These are phyloP conservation scores for Phytopythium vexans DNA, from an alignment of 352 stramenopile species.

Conservation along the genomic window DNA sequence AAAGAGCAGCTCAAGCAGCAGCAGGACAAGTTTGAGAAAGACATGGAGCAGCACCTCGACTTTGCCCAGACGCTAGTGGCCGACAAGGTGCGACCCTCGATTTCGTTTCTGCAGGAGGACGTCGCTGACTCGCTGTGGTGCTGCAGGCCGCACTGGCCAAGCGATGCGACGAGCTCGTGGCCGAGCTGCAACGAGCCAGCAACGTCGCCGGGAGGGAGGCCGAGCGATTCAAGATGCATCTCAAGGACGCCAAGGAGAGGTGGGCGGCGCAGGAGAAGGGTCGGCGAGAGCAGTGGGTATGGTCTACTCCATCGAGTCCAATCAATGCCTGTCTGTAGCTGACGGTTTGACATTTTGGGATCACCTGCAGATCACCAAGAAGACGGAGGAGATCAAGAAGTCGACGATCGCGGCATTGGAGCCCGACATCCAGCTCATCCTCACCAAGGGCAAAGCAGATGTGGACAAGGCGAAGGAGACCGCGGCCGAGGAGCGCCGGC, in stretches of 20 bases:
- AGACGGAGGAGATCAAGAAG: constrained; percentile 87
- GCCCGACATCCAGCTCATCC: constrained; percentile 78
- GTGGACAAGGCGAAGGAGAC: constrained; percentile 57
- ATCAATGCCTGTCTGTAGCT: not conserved
- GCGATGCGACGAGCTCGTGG: constrained; percentile 70
- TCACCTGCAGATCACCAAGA: constrained; percentile 47
- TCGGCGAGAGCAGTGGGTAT: constrained; percentile 64
- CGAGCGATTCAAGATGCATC: constrained; percentile 67
- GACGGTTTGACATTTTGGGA: not conserved
- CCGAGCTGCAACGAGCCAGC: constrained; percentile 61
- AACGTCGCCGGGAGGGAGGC: constrained; percentile 31
- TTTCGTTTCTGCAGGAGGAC: not conserved
- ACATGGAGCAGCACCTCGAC: constrained; percentile 78
- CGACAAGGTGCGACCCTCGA: constrained; percentile 55
- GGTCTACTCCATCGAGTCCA: too few relatives aligned
- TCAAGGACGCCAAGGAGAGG: constrained; percentile 76
- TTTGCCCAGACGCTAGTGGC: constrained; percentile 74
- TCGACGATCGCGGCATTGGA: constrained; percentile 73
- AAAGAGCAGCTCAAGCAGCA: constrained; percentile 55
- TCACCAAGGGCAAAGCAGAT: constrained; percentile 71
- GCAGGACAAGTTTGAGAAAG: constrained; percentile 60
- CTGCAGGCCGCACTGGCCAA: constrained; percentile 54
- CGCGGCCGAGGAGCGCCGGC: constrained; percentile 52
- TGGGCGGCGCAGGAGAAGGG: constrained; percentile 69
- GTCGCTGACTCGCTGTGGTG: not conserved